Percentiles rank a stretch among this genome's conserved stretches.
Conservation (phyloP, 2,329 filamentous ascomycete species). For the Paecilomyces formosus region DNA sequence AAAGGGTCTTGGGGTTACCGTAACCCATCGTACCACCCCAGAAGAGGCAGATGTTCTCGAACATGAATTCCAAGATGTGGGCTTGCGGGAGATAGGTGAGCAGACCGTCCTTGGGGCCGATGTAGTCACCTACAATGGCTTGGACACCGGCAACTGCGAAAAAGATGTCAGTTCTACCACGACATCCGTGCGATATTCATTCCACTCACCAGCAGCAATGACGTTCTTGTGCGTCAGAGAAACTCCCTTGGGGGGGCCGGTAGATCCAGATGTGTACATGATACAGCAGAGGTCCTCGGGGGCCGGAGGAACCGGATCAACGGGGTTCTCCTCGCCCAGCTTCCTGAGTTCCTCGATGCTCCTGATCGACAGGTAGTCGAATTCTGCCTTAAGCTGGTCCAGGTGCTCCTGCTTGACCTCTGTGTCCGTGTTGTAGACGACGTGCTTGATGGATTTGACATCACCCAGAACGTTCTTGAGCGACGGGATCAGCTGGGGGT, state of each 20-base stretch:
- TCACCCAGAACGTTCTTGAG: slow-evolving; percentile 50
- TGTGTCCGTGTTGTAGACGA: slow-evolving; percentile 52
- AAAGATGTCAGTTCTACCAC: slow-evolving; percentile 8
- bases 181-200: not conserved
- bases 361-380: slow-evolving; percentile 45
- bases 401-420: slow-evolving; percentile 47
- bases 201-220: slow-evolving; percentile 61
- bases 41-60: slow-evolving; percentile 84
- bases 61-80: slow-evolving; percentile 93
- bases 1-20: slow-evolving; percentile 80
- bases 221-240: slow-evolving; percentile 74
- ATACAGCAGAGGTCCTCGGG: slow-evolving; percentile 74
- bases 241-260: slow-evolving; percentile 82
- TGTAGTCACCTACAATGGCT: slow-evolving; percentile 66
- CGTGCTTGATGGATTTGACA: slow-evolving; percentile 48
- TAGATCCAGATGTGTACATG: slow-evolving; percentile 80
- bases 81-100: slow-evolving; percentile 90
- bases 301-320: slow-evolving; percentile 63
- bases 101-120: slow-evolving; percentile 70
- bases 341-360: slow-evolving; percentile 51
- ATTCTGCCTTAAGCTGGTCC: slow-evolving; percentile 46
- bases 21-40: slow-evolving; percentile 92
- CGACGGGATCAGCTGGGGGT: slow-evolving; percentile 66
- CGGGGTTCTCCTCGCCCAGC: slow-evolving; percentile 57
- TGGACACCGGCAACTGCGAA: slow-evolving; percentile 67